Conservation (phyloP, 2,329 filamentous ascomycete genomes). For the Fusarium agapanthi region DNA sequence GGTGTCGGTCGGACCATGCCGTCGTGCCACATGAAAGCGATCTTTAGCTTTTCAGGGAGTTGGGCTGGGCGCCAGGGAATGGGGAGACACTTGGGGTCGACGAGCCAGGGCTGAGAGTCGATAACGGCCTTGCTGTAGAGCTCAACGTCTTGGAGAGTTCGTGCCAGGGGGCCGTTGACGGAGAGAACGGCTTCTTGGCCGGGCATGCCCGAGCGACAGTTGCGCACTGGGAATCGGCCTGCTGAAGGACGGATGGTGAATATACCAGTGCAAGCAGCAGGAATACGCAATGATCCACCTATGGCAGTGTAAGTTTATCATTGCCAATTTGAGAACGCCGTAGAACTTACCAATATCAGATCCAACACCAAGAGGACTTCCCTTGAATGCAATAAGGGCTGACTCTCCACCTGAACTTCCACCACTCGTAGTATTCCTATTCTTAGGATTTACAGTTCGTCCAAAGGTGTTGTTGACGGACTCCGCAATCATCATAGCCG, state of each 20-base stretch:
- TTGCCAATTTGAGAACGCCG: fast-evolving
- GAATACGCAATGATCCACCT: conserved; percentile 63
- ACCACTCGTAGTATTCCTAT: conserved; percentile 67
- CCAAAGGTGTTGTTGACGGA: conserved; percentile 72
- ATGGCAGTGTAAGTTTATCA: fast-evolving
- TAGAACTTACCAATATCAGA: conserved; percentile 62
- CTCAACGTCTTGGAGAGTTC: conserved; percentile 63
- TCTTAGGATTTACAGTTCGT: conserved; percentile 68
- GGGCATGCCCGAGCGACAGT: conserved; percentile 64
- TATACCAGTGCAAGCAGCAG: conserved; percentile 65
- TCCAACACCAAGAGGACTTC: conserved; percentile 68
- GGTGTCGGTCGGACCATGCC: conserved; percentile 72
- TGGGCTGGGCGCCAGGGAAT: conserved; percentile 61
- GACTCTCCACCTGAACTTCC: conserved; percentile 75
- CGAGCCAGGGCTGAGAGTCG: conserved; percentile 62
- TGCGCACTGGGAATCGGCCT: conserved; percentile 66
- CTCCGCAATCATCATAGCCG: conserved; percentile 75
- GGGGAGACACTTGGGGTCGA: conserved; percentile 65
- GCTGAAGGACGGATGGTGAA: conserved; percentile 65
- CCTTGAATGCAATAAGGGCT: conserved; percentile 67
- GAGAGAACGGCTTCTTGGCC: conserved; percentile 72
- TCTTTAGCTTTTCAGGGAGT: conserved; percentile 54
- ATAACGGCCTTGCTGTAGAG: conserved; percentile 64
- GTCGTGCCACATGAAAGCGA: conserved; percentile 73
- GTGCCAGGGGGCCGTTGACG: conserved; percentile 70